phyloP scores from a whole-genome alignment of 2,329 filamentous ascomycete species.

The Lasiodiplodia theobromae region DNA sequence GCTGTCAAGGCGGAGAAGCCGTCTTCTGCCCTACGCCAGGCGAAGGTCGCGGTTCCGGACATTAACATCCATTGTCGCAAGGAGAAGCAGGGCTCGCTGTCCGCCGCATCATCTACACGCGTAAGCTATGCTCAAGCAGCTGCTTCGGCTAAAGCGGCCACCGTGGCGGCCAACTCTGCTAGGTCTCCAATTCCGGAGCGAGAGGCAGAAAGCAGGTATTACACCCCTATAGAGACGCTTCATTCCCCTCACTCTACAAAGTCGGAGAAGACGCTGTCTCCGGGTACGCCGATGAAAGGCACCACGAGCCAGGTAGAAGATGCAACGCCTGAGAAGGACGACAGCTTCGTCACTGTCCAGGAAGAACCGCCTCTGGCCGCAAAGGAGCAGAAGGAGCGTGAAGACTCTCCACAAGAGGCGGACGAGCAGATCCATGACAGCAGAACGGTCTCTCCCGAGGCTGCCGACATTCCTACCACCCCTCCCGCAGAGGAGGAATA shows the following conservation, averaged over 20 bases:
- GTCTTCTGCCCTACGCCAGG: background rate
- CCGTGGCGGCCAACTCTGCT: background rate
- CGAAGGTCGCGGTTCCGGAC: constrained; percentile 6
- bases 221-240: constrained; percentile 11
- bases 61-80: constrained; percentile 19
- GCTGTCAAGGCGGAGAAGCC: background rate
- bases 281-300: background rate
- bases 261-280: background rate
- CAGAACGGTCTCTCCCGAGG: background rate
- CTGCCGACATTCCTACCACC: background rate
- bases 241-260: background rate
- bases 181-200: background rate
- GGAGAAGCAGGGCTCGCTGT: constrained; percentile 5
- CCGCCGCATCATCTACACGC: background rate
- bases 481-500: background rate
- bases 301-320: background rate
- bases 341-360: constrained; percentile 24
- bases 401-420: no score
- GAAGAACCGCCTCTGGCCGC: background rate
- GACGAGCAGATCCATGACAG: background rate
- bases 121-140: constrained; percentile 26
- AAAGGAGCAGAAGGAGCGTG: background rate
- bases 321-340: constrained; percentile 14
- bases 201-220: constrained; percentile 12
- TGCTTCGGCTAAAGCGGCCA: background rate